Evolutionary conservation across 768 basidiomycete species (phyloP), one percentile per base, ranked within the genome.

Genomic region (Pleurotus salmoneostramineus): DNA sequence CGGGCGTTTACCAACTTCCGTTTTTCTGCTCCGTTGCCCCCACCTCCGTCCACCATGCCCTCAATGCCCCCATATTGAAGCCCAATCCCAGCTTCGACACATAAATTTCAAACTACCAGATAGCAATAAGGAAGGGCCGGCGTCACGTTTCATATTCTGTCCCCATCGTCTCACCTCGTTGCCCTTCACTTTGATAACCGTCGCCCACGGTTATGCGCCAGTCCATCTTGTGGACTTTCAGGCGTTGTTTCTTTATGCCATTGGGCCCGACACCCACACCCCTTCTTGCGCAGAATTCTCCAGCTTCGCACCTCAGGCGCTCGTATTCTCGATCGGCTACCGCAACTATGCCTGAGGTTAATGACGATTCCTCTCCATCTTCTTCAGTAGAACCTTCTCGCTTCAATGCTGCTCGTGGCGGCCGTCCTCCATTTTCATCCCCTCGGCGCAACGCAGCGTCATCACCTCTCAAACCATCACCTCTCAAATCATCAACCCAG

Each of bases 241-340:
- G 81, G 77, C 77, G 72, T 70, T 75, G 79, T 73, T 77, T 83
- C 70, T 74, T 83, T 74, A 85, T 86, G 83, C 81, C 81, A 77
- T 65, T 81, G 64, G 77, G 83, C 70, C 70, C 74, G 31, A 62
- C 70, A 32, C 66, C 62, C 46, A 36, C 71, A 45, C 63, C 69
- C 58, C 56, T 62, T n/a, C 56, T 64, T 31, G 31, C 62, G 46
- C 49, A 58, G 33, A 14, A 61, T 47, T 57, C 59, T 45, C 33
- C 51, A 27, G 59, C 55, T 47, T 62, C 62, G 37, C 59, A 63
- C 58, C 63, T 75, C 44, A 85, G 85, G 70, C 80, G 83, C 58
- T 66, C 81, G 4, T 73, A 74, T 62, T 70, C 78, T 37, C 76
- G 78, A 56, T 73, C 74, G 61, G 71, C 73, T 56, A 64, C 69